Evolutionary conservation across 106 monocot species (phyloP), one percentile per base, ranked within the genome.

Genomic region (Phalaenopsis aphrodite): DNA sequence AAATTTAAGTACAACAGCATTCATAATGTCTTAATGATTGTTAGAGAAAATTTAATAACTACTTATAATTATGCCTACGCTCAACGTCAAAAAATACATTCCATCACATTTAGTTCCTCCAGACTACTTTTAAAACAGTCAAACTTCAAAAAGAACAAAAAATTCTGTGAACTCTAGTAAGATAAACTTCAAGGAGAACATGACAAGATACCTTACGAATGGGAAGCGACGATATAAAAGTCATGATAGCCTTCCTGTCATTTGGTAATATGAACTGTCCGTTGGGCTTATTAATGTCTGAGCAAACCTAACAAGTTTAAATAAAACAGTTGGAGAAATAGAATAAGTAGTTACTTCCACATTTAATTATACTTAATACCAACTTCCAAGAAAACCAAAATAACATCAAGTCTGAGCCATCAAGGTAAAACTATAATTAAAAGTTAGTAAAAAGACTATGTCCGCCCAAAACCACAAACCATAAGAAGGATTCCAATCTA

Each of bases 261-360:
- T 99, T 95, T 76, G 91, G 91, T 81, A 99, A 87, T 72, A 93
- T 82, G 65, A 87, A 99, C 74, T 99, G 99, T 18, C 99, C 99
- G 84, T 95, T 99, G 52, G 95, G 99, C 82, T 99, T 99, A 87
- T 99, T 95, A 36, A 99, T 93, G 83, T 99, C 99, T 75, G 99
- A 99, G 81, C 95, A 95, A 79, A 99, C 99, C 99, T 99, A 83
- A 41, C 80, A 82, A 81, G 36, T 23, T 41, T 65, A 1, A 68
- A 38, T 5, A n/a, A 75, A 17, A 45, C 14, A 77, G 41, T 24
- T 2, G 42, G 5, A 78, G 56, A 37, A 49, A 41, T 55, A 80
- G 24, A 45, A 83, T 66, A 11, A 55, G 55, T 5, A 23, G 72
- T 52, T 42, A 78, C 19, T 39, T 55, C 48, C 49, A 41, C 9